A percentile compares a stretch with the other conserved stretches of the same genome.
phyloP scores from a whole-genome alignment of 2,329 filamentous ascomycete genomes.

The Trichoderma sp. region DNA sequence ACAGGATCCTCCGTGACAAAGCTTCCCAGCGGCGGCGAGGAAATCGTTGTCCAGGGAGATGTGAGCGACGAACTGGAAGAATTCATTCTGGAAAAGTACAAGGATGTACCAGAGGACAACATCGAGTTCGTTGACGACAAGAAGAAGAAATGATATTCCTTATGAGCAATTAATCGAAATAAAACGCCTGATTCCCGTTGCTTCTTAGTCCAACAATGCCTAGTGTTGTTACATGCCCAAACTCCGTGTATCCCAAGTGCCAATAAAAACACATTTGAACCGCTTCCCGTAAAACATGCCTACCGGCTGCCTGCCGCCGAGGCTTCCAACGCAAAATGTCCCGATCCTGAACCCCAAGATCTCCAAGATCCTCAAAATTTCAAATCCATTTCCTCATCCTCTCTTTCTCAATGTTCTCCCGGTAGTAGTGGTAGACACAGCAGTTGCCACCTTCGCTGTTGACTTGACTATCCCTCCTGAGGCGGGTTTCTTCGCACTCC shows the following conservation, averaged over 20 bases:
- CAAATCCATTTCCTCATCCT: conserved; percentile 32
- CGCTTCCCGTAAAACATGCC: not conserved
- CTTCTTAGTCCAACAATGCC: not conserved
- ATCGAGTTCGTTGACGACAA: conserved; percentile 94
- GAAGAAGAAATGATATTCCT: conserved; percentile 66
- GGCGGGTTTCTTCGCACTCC: conserved; percentile 53
- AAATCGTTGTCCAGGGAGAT: conserved; percentile 97
- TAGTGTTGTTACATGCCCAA: conserved; percentile 18
- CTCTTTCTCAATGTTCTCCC: conserved; percentile 57
- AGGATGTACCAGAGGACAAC: conserved; percentile 89
- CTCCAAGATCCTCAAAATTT: not conserved
- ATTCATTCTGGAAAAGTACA: conserved; percentile 84
- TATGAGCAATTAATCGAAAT: conserved; percentile 9
- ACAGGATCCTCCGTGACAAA: conserved; percentile 93
- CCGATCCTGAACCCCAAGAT: not conserved
- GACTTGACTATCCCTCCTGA: conserved; percentile 48
- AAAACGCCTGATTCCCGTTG: not conserved
- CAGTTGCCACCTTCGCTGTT: conserved; percentile 40
- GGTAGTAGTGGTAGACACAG: conserved; percentile 44
- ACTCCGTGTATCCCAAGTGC: conserved; percentile 16
- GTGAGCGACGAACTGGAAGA: conserved; percentile 93
- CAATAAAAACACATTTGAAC: not conserved
- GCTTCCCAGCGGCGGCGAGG: conserved; percentile 78
- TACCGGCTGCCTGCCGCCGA: not conserved
- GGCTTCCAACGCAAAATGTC: not conserved